phyloP scores from a whole-genome alignment of 352 stramenopile genomes.

The Pilasporangium apinafurcum region DNA sequence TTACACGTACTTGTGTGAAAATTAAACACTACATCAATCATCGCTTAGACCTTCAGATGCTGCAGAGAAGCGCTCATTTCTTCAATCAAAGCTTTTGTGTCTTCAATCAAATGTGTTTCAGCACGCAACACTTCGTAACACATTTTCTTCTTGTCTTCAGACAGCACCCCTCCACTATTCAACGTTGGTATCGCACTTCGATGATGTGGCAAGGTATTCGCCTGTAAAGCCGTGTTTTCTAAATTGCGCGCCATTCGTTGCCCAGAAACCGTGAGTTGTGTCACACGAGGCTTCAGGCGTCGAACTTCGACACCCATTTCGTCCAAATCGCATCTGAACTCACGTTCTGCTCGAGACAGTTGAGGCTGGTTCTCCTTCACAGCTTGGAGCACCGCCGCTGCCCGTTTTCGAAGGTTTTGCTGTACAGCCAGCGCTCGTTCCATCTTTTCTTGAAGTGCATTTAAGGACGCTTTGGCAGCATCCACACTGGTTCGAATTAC shows the following conservation, averaged over 20 bases:
- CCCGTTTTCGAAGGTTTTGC: slow-evolving; percentile 69
- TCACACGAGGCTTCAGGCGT: slow-evolving; percentile 63
- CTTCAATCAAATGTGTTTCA: slow-evolving; percentile 78
- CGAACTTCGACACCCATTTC: slow-evolving; percentile 52
- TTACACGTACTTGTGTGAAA: not conserved
- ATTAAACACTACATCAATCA: too few relatives aligned
- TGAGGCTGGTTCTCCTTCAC: slow-evolving; percentile 80
- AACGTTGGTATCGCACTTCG: slow-evolving; percentile 6
- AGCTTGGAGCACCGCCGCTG: slow-evolving; percentile 65
- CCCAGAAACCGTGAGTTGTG: slow-evolving; percentile 59
- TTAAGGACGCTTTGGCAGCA: slow-evolving; percentile 23
- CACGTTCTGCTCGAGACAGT: slow-evolving; percentile 63
- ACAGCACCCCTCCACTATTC: slow-evolving; percentile 13
- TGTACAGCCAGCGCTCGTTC: slow-evolving; percentile 55
- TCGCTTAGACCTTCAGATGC: slow-evolving; percentile 22
- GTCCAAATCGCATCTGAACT: slow-evolving; percentile 70
- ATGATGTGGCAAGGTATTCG: slow-evolving; percentile 14
- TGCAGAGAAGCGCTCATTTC: slow-evolving; percentile 55
- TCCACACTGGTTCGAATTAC: slow-evolving; percentile 28
- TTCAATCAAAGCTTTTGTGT: slow-evolving; percentile 62
- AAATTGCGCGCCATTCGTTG: slow-evolving; percentile 52
- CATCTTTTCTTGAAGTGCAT: slow-evolving; percentile 46
- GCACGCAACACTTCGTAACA: slow-evolving; percentile 74
- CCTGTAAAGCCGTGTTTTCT: slow-evolving; percentile 22
- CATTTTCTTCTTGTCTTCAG: slow-evolving; percentile 78